Percentiles rank a stretch among this genome's conserved stretches.
Evolutionary conservation across 2,329 filamentous ascomycete species (phyloP).

Genomic region (Monosporascus sp.): DNA sequence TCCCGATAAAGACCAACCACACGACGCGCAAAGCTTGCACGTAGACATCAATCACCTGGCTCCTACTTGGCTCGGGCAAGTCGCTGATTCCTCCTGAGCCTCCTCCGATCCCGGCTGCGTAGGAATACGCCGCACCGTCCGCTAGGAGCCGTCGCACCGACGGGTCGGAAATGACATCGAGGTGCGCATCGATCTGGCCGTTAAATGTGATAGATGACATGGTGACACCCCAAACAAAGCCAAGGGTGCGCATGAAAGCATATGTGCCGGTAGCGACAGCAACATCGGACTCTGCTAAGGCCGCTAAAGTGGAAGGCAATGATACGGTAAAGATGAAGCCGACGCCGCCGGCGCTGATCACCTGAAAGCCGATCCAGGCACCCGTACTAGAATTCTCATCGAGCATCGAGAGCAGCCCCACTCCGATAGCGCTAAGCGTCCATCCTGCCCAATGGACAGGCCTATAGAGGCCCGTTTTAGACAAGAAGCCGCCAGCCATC

Average conservation of each 20-base stretch:
- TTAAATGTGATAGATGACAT: constrained; percentile 30
- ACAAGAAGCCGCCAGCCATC: constrained; percentile 12
- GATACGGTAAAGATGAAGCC: constrained; percentile 32
- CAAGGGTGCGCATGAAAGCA: constrained; percentile 32
- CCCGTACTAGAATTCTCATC: constrained; percentile 20
- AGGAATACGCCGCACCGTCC: constrained; percentile 3
- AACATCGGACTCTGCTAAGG: constrained; percentile 19
- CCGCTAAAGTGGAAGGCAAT: constrained; percentile 31
- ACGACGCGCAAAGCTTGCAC: background rate
- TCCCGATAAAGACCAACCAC: constrained; percentile 1
- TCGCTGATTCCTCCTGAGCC: background rate
- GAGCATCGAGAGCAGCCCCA: constrained; percentile 32
- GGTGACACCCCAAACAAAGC: constrained; percentile 32
- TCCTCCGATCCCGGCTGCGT: background rate
- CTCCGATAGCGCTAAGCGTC: constrained; percentile 24
- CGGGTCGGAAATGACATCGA: background rate
- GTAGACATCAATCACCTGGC: constrained; percentile 3
- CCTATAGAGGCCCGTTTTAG: constrained; percentile 10
- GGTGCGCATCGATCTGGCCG: constrained; percentile 5
- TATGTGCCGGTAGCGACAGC: constrained; percentile 26
- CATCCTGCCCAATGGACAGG: constrained; percentile 14
- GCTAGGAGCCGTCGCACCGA: background rate
- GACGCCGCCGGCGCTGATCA: constrained; percentile 29
- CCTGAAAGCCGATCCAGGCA: constrained; percentile 31
- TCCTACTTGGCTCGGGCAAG: background rate